Conservation (phyloP, 2,329 filamentous ascomycete genomes). For the Thielaviopsis euricoi region DNA sequence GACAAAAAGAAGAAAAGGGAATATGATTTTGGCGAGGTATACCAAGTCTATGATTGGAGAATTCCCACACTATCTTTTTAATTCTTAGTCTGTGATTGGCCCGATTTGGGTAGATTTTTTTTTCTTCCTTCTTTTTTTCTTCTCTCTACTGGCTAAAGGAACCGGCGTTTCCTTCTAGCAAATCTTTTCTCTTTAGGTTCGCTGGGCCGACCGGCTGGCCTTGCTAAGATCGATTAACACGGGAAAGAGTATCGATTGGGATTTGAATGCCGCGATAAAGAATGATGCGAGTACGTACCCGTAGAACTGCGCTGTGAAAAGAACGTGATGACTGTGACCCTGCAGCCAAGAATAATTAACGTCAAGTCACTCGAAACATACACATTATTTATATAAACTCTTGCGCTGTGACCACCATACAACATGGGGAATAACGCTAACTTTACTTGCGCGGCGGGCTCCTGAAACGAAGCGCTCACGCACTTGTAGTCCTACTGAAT, state of each 20-base stretch:
- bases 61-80: neutral
- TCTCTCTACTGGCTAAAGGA: neutral
- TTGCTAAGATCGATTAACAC: neutral
- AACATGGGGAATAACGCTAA: neutral
- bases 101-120: neutral
- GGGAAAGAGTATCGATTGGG: neutral
- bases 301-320: too few species aligned
- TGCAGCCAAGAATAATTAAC: too few species aligned
- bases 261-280: too few species aligned
- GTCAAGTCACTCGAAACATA: too few species aligned
- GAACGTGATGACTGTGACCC: too few species aligned
- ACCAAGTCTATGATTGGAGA: neutral
- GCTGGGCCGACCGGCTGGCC: neutral
- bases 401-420: neutral
- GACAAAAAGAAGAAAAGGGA: neutral
- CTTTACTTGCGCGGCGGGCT: neutral
- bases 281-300: too few species aligned
- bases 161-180: neutral
- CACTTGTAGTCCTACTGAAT: too few species aligned
- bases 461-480: neutral
- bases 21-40: neutral
- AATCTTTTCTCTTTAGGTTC: neutral
- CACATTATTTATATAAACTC: neutral
- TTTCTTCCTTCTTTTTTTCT: neutral
- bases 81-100: neutral